Percentiles rank a stretch among this genome's conserved stretches.
Conservation (phyloP, 257 asterid genomes). For the Oldenlandia corymbosa region DNA sequence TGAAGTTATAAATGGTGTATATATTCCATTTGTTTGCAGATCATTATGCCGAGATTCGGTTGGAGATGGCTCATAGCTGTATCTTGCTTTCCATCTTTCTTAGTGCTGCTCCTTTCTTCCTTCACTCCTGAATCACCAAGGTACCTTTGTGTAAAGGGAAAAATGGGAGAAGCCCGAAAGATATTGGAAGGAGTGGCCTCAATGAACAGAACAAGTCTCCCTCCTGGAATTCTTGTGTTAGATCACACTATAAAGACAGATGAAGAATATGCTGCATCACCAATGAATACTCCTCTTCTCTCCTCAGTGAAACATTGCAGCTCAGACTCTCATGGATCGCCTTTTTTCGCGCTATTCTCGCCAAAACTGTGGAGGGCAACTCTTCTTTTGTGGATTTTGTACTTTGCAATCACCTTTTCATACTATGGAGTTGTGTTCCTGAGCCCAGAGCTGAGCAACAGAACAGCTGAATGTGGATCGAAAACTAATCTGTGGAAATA, state of each 20-base stretch:
- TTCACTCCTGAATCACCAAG: conserved; percentile 34
- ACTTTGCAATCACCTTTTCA: conserved; percentile 47
- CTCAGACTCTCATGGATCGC: conserved; percentile 24
- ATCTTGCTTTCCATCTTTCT: conserved; percentile 28
- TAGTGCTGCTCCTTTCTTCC: conserved; percentile 24
- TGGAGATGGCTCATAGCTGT: conserved; percentile 43
- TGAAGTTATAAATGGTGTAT: too few species aligned
- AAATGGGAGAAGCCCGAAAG: conserved; percentile 19
- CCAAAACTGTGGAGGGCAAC: conserved; percentile 42
- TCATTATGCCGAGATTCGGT: conserved; percentile 36
- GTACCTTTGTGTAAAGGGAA: conserved; percentile 28
- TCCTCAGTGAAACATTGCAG: neutral
- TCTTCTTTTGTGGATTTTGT: conserved; percentile 49
- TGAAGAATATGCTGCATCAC: conserved; percentile 12
- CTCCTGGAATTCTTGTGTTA: conserved; percentile 27
- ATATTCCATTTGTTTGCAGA: conserved; percentile 27
- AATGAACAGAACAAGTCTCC: conserved; percentile 26
- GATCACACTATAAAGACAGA: conserved; percentile 13
- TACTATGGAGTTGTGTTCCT: conserved; percentile 51
- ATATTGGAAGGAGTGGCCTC: conserved; percentile 24
- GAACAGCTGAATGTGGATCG: conserved; percentile 27
- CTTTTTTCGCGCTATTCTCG: conserved; percentile 38
- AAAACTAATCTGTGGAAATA: conserved; percentile 4
- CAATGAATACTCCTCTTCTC: conserved; percentile 1
- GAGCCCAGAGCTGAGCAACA: conserved; percentile 52